Conservation (phyloP, 202 grass and related monocot species). For the Hordeum pubiflorum region DNA sequence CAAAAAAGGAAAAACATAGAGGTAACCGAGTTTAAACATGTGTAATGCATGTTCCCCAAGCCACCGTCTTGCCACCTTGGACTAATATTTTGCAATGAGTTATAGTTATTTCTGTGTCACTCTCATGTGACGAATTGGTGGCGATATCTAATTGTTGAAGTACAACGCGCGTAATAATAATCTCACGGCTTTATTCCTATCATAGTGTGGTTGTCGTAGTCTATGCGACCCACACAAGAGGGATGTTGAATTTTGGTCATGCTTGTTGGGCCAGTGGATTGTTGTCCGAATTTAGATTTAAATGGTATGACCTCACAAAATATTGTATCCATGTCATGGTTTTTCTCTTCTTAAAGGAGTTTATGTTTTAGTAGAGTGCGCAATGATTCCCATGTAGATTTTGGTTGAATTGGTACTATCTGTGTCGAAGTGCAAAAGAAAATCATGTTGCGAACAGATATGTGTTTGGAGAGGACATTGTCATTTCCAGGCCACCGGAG, state of each 20-base stretch:
- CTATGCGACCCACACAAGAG: neutral
- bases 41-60: neutral
- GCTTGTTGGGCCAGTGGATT: neutral
- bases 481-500: no score
- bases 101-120: neutral
- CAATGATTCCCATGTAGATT: neutral
- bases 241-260: neutral
- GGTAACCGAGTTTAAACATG: neutral
- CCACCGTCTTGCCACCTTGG: neutral
- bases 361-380: neutral
- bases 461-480: no score
- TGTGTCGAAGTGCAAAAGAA: neutral
- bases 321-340: neutral
- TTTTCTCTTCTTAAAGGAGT: neutral
- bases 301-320: neutral
- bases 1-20: neutral
- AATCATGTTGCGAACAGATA: neutral
- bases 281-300: neutral
- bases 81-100: neutral
- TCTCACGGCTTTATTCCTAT: neutral
- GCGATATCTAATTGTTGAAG: neutral
- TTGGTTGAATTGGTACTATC: neutral
- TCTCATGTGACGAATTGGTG: neutral
- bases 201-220: neutral
- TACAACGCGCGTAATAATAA: neutral